These are phyloP conservation scores for Lactarius quietus DNA, from an alignment of 768 basidiomycete genomes.

Conservation along the genomic window DNA sequence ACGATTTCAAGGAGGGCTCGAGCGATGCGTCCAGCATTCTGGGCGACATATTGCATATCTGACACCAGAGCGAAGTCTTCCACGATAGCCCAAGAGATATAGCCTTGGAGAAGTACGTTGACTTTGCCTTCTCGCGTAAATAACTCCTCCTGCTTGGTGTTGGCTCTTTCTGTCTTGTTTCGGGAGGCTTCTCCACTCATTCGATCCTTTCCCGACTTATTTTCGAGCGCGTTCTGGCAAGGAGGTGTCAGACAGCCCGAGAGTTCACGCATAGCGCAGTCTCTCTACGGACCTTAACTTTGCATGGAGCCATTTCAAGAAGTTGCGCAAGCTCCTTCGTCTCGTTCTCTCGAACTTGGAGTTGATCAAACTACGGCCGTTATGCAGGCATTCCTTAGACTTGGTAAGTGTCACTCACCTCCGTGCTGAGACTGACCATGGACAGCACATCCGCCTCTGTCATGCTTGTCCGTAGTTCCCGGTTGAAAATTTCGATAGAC, in stretches of 20 bases:
- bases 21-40: conserved; percentile 91
- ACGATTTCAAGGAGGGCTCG: conserved; percentile 95
- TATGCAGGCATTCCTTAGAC: conserved; percentile 6
- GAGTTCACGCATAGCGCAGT: conserved; percentile 40
- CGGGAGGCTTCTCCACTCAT: conserved; percentile 14
- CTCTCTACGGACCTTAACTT: conserved; percentile 54
- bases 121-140: conserved; percentile 65
- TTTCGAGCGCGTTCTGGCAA: conserved; percentile 13
- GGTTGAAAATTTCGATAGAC: conserved; percentile 85
- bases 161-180: neutral
- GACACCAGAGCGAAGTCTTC: conserved; percentile 97
- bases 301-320: conserved; percentile 66
- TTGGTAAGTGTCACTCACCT: conserved; percentile 47
- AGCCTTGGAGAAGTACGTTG: conserved; percentile 90
- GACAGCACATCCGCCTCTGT: conserved; percentile 87
- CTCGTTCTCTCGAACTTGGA: conserved; percentile 91
- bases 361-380: conserved; percentile 76
- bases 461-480: conserved; percentile 75
- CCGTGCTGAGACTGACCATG: conserved; percentile 87
- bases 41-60: conserved; percentile 89
- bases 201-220: conserved; percentile 18
- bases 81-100: conserved; percentile 73
- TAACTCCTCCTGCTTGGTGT: conserved; percentile 3
- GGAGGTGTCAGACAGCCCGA: conserved; percentile 1
- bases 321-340: conserved; percentile 74